A percentile compares a stretch with the other conserved stretches of the same genome.
Conservation (phyloP, 1,284 basidiomycete species). For the Microbotryomycetes sp. region DNA sequence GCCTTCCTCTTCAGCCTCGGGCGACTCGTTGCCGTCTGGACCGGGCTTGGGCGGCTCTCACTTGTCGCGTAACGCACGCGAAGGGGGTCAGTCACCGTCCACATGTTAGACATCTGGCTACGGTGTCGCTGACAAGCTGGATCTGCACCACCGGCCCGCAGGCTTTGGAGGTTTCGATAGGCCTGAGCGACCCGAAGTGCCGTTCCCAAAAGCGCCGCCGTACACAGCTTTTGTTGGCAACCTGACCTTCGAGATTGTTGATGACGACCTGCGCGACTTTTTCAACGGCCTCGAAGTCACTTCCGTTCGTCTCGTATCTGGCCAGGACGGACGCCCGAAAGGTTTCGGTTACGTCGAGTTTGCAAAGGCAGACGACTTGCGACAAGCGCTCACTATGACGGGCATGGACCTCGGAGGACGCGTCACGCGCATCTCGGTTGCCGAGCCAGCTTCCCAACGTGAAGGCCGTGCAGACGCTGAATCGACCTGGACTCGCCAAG, state of each 20-base stretch:
- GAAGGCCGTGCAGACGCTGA: conserved; percentile 32
- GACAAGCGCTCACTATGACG: conserved; percentile 62
- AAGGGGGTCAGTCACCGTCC: conserved; percentile 16
- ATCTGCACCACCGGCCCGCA: conserved; percentile 24
- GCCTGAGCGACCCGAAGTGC: conserved; percentile 77
- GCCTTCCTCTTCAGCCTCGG: conserved; percentile 36
- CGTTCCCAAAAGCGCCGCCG: conserved; percentile 87
- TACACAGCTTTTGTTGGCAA: conserved; percentile 96
- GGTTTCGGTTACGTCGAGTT: conserved; percentile 99
- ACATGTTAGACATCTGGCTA: background rate
- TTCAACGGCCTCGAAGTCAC: conserved; percentile 60
- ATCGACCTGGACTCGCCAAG: conserved; percentile 29
- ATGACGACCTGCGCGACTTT: conserved; percentile 72
- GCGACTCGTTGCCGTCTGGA: background rate
- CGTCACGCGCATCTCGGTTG: conserved; percentile 81
- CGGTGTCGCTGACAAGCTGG: conserved; percentile 24
- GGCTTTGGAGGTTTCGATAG: conserved; percentile 31
- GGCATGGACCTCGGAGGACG: conserved; percentile 66
- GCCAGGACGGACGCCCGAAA: conserved; percentile 79
- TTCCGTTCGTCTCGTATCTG: conserved; percentile 85
- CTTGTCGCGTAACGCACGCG: conserved; percentile 33
- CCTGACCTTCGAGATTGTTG: conserved; percentile 84
- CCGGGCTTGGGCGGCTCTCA: conserved; percentile 26
- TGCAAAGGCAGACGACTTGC: conserved; percentile 68
- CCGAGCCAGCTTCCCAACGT: conserved; percentile 73